These are phyloP conservation scores for Quercus mongolica DNA, from an alignment of 306 rosid genomes.

Conservation along the genomic window DNA sequence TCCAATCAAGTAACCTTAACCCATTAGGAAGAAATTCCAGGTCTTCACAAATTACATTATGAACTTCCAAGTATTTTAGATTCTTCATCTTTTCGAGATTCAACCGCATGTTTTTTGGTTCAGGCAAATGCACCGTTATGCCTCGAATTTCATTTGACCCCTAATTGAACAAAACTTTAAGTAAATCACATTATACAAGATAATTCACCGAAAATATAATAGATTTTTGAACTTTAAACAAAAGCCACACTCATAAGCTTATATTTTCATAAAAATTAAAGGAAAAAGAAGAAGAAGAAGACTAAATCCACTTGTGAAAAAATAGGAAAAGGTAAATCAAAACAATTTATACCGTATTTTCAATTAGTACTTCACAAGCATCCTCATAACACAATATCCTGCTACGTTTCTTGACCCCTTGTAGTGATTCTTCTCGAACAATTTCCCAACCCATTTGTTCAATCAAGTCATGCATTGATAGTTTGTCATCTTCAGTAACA, in stretches of 20 bases:
- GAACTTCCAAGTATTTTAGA: constrained; percentile 20
- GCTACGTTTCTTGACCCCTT: not conserved
- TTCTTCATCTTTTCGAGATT: constrained; percentile 15
- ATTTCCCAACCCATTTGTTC: constrained; percentile 35
- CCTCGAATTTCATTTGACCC: constrained; percentile 10
- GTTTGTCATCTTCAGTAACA: not conserved
- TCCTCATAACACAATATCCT: constrained; percentile 37
- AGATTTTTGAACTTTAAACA: too few relatives aligned
- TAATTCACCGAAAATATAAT: too few relatives aligned
- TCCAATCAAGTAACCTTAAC: constrained; percentile 42
- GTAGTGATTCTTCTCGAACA: constrained; percentile 13
- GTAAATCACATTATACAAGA: too few relatives aligned
- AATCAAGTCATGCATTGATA: constrained; percentile 39
- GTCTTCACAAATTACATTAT: constrained; percentile 17
- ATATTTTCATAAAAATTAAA: too few relatives aligned
- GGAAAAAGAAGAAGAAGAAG: not conserved
- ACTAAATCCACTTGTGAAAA: too few relatives aligned
- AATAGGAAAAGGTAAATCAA: too few relatives aligned
- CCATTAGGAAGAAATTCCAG: constrained; percentile 24
- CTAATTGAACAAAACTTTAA: too few relatives aligned
- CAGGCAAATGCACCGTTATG: not conserved
- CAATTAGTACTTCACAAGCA: constrained; percentile 12
- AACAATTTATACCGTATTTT: not conserved
- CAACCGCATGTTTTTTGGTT: constrained; percentile 4
- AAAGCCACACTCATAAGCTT: too few relatives aligned